These are phyloP conservation scores for Trichomonascaceae sp. DNA, from an alignment of 1,139 yeast species.

Conservation along the genomic window DNA sequence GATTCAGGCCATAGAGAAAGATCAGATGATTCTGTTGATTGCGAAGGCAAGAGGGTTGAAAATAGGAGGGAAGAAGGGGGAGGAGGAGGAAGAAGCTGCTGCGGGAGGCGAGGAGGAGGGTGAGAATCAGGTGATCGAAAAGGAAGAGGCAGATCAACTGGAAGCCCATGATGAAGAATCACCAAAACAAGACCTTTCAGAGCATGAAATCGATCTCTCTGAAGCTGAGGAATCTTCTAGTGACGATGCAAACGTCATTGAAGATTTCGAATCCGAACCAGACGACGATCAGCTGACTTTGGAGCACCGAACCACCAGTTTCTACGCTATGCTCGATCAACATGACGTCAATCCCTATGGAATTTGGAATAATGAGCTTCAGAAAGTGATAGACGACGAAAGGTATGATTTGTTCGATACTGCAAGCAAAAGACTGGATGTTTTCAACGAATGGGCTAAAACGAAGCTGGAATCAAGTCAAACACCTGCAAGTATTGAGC, in stretches of 20 bases:
- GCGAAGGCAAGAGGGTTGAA: slow-evolving; percentile 44
- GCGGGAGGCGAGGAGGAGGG: slow-evolving; percentile 8
- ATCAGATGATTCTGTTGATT: slow-evolving; percentile 35
- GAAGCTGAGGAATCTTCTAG: slow-evolving; percentile 17
- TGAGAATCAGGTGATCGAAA: slow-evolving; percentile 6
- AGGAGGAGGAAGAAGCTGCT: slow-evolving; percentile 9
- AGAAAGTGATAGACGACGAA: slow-evolving; percentile 36
- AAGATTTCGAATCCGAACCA: slow-evolving; percentile 12
- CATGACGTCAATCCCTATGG: slow-evolving; percentile 37
- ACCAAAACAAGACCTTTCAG: background rate
- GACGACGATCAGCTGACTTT: slow-evolving; percentile 13
- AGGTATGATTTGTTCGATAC: slow-evolving; percentile 36
- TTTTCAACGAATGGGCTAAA: slow-evolving; percentile 42
- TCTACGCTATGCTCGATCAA: slow-evolving; percentile 30
- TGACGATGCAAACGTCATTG: slow-evolving; percentile 13
- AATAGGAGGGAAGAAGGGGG: slow-evolving; percentile 16
- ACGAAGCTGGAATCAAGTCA: slow-evolving; percentile 15
- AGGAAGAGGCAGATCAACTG: slow-evolving; percentile 7
- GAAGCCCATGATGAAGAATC: slow-evolving; percentile 3
- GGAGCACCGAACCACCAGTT: slow-evolving; percentile 15
- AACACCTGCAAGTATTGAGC: background rate
- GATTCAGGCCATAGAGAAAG: slow-evolving; percentile 32
- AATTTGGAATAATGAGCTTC: slow-evolving; percentile 45
- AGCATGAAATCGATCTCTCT: slow-evolving; percentile 7
- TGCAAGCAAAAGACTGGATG: slow-evolving; percentile 32